Conservation (phyloP, 2,329 filamentous ascomycete species). For the Ceratocystis harringtonii region DNA sequence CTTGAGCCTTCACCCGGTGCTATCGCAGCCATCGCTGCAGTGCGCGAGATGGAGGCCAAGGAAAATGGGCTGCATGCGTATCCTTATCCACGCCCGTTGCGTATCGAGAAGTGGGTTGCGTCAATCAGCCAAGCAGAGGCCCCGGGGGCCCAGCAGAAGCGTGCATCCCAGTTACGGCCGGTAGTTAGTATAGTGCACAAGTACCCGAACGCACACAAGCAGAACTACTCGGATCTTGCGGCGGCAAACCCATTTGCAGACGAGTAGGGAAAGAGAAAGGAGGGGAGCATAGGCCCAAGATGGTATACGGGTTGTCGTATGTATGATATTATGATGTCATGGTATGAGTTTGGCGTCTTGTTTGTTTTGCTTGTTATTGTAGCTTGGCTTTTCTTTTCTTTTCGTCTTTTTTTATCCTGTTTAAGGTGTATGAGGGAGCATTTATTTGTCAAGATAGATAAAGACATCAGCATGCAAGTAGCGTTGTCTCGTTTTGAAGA, state of each 20-base stretch:
- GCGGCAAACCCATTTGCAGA: constrained; percentile 15
- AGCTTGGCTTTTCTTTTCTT: too few species aligned
- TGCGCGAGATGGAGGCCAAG: background rate
- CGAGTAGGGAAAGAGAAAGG: background rate
- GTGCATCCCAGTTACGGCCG: background rate
- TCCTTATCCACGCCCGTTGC: constrained; percentile 1
- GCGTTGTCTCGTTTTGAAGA: background rate
- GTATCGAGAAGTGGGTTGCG: constrained; percentile 15
- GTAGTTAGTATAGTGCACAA: constrained; percentile 15
- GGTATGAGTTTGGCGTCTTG: background rate
- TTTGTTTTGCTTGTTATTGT: background rate
- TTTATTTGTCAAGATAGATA: background rate
- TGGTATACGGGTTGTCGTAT: background rate
- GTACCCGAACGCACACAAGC: constrained; percentile 17
- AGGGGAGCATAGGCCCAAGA: background rate
- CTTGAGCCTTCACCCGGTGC: background rate
- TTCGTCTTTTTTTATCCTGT: background rate
- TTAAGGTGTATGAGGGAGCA: background rate
- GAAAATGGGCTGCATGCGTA: background rate
- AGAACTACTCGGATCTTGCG: constrained; percentile 18
- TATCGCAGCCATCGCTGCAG: background rate
- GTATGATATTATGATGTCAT: background rate
- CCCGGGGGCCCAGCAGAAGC: background rate
- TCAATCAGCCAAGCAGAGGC: constrained; percentile 7
- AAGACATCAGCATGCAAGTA: background rate